phyloP scores from a whole-genome alignment of 768 basidiomycete genomes.

The Tylopilus cervinicoccineus region DNA sequence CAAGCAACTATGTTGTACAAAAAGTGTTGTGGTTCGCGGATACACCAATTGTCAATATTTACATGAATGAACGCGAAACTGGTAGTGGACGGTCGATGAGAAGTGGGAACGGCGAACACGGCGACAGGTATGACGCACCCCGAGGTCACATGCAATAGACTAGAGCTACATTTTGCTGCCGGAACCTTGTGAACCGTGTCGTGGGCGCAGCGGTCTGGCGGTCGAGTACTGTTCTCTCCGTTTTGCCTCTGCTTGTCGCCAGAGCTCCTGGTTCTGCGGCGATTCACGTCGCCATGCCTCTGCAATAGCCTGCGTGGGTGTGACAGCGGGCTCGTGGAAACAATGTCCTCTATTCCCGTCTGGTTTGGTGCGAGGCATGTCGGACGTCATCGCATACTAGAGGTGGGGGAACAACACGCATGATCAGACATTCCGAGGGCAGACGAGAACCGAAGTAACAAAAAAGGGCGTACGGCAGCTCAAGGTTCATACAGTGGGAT shows the following conservation, averaged over 20 bases:
- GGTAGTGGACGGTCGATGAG: background rate
- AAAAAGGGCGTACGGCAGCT: constrained; percentile 36
- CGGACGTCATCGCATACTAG: constrained; percentile 36
- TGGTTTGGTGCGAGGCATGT: constrained; percentile 33
- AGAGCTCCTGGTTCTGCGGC: constrained; percentile 53
- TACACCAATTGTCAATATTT: constrained; percentile 23
- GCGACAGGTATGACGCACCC: constrained; percentile 12
- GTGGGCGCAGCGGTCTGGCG: constrained; percentile 32
- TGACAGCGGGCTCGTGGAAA: constrained; percentile 29
- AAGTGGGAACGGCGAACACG: background rate
- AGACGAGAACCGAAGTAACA: constrained; percentile 24
- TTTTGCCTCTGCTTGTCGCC: constrained; percentile 54
- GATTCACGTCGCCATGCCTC: constrained; percentile 66
- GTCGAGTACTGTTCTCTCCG: constrained; percentile 42
- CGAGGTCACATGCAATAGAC: constrained; percentile 12
- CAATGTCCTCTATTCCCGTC: constrained; percentile 28
- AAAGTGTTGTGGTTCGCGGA: constrained; percentile 9
- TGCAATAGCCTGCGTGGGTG: constrained; percentile 62
- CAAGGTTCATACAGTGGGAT: constrained; percentile 32
- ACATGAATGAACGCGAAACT: constrained; percentile 32
- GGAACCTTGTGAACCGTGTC: constrained; percentile 26
- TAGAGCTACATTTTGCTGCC: constrained; percentile 52
- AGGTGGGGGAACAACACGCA: constrained; percentile 26
- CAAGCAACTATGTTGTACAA: constrained; percentile 24
- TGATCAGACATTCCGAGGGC: constrained; percentile 25